Conservation (phyloP, 2,329 filamentous ascomycete genomes). For the Neofusicoccum parvum region DNA sequence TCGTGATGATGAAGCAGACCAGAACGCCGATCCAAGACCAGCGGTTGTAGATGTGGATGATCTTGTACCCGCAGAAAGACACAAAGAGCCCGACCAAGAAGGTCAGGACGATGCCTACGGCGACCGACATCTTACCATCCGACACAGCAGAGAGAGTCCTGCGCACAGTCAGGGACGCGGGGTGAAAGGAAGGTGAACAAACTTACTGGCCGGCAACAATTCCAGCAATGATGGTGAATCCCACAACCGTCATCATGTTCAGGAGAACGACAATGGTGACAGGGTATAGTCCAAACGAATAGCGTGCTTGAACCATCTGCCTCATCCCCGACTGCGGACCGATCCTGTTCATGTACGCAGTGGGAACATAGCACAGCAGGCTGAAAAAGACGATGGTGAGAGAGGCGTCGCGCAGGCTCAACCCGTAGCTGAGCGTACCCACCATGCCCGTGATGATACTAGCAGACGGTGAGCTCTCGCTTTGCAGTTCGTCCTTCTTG, state of each 20-base stretch:
- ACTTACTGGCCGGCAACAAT: conserved; percentile 60
- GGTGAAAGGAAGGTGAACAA: conserved; percentile 47
- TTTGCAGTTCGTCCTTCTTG: conserved; percentile 26
- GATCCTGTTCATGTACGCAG: conserved; percentile 60
- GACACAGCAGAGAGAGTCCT: conserved; percentile 36
- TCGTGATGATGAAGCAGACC: conserved; percentile 57
- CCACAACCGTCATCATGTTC: conserved; percentile 64
- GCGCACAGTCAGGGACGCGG: not conserved
- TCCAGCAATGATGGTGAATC: conserved; percentile 65
- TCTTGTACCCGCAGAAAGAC: conserved; percentile 62
- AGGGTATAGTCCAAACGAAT: conserved; percentile 62
- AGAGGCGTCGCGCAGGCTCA: conserved; percentile 58
- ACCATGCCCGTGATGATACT: conserved; percentile 66
- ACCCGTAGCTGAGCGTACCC: conserved; percentile 57
- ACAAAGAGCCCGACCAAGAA: conserved; percentile 59
- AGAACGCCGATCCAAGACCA: conserved; percentile 61
- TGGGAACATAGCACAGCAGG: conserved; percentile 55
- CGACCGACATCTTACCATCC: conserved; percentile 49
- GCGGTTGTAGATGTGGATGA: conserved; percentile 60
- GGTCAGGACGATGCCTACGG: conserved; percentile 64
- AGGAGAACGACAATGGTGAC: conserved; percentile 63
- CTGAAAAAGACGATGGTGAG: conserved; percentile 67
- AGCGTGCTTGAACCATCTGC: conserved; percentile 67
- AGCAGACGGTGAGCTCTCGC: not conserved
- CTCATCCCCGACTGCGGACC: conserved; percentile 63